Evolutionary conservation across 2,329 filamentous ascomycete genomes (phyloP).

Genomic region (Exophiala dermatitidis): DNA sequence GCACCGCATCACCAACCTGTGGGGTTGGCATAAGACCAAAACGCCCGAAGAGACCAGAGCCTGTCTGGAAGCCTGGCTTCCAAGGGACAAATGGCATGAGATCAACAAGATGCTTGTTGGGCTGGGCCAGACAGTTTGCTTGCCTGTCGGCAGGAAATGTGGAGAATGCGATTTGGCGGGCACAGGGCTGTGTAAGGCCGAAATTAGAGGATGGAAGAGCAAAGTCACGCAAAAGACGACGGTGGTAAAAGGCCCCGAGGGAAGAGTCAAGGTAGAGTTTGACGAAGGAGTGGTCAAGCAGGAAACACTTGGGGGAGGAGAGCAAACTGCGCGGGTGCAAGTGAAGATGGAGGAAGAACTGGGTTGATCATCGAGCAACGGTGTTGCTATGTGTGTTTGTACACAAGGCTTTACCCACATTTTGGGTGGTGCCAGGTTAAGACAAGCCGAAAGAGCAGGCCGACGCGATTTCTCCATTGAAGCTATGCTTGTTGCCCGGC

Average conservation of each 20-base stretch:
- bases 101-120: slow-evolving; percentile 88
- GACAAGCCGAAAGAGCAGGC: no score
- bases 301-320: background rate
- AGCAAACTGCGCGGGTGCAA: background rate
- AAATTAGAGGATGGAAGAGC: slow-evolving; percentile 54
- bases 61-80: slow-evolving; percentile 74
- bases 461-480: no score
- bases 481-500: no score
- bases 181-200: slow-evolving; percentile 66
- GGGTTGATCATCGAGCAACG: no score
- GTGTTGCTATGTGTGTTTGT: no score
- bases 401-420: no score
- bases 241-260: slow-evolving; percentile 19
- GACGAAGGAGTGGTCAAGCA: background rate
- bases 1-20: slow-evolving; percentile 87
- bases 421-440: no score
- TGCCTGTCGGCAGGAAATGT: slow-evolving; percentile 71
- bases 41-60: slow-evolving; percentile 74
- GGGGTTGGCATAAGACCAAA: slow-evolving; percentile 81
- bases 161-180: slow-evolving; percentile 77
- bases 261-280: background rate
- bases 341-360: background rate
- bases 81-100: slow-evolving; percentile 77
- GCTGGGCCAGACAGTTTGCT: slow-evolving; percentile 76
- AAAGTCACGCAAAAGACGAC: slow-evolving; percentile 46